These are phyloP conservation scores for Cercophora scortea DNA, from an alignment of 495 filamentous ascomycete species.

Conservation along the genomic window DNA sequence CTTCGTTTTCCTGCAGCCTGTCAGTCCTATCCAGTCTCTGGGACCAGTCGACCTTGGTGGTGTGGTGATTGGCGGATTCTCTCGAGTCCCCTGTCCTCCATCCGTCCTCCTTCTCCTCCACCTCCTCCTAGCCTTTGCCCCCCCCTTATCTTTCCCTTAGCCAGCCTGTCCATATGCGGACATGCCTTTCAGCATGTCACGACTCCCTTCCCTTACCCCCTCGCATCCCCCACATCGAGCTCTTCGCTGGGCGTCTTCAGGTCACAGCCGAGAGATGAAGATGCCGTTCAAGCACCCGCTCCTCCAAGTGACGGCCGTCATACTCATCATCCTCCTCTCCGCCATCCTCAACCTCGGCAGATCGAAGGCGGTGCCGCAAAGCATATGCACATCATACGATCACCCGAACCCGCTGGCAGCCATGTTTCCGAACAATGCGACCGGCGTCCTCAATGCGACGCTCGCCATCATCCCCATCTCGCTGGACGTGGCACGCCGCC, in stretches of 20 bases:
- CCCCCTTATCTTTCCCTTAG: too few species aligned
- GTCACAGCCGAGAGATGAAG: conserved; percentile 10
- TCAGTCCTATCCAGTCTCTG: neutral
- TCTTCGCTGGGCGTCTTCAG: conserved; percentile 12
- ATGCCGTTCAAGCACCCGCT: conserved; percentile 18
- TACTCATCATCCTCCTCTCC: conserved; percentile 15
- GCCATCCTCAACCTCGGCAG: conserved; percentile 15
- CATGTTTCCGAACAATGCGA: conserved; percentile 28
- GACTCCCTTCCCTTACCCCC: conserved; percentile 13
- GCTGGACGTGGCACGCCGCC: conserved; percentile 20
- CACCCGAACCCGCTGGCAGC: conserved; percentile 26
- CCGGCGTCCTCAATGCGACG: conserved; percentile 34
- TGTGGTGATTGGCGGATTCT: conserved; percentile 9
- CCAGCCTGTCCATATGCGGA: neutral
- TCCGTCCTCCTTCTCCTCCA: neutral
- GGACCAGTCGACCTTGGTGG: neutral
- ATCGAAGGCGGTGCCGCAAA: conserved; percentile 11
- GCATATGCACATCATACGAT: conserved; percentile 28
- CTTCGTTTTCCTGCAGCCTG: neutral
- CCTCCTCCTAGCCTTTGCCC: neutral
- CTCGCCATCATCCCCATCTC: conserved; percentile 33
- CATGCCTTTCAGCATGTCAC: conserved; percentile 22
- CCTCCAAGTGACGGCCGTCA: conserved; percentile 16
- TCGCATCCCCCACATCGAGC: conserved; percentile 10
- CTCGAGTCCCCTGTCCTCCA: conserved; percentile 4